Percentiles rank a stretch among this genome's conserved stretches.
phyloP scores from a whole-genome alignment of 108 stramenopile genomes.

The Craspedostauros australis region DNA sequence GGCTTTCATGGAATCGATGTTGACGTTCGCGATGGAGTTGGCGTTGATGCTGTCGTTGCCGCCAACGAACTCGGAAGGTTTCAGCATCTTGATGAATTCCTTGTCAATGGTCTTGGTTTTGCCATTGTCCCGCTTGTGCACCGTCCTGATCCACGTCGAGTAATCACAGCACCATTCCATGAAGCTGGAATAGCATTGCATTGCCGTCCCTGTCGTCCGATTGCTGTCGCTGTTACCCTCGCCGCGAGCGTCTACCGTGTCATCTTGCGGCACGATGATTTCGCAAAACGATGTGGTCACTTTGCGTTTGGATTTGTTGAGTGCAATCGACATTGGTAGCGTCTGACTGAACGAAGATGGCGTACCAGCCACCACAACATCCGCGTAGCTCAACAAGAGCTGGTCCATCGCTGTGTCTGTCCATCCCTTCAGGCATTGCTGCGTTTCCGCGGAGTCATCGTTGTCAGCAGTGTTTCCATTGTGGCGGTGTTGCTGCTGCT shows the following conservation, averaged over 20 bases:
- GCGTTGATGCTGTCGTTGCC: too few relatives aligned
- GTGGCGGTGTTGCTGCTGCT: too few relatives aligned
- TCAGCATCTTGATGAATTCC: slow-evolving; percentile 14
- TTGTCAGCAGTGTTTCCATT: too few relatives aligned
- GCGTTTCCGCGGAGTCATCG: slow-evolving; percentile 1
- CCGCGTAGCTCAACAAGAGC: slow-evolving; percentile 34
- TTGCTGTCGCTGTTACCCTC: background rate
- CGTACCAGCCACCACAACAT: slow-evolving; percentile 38
- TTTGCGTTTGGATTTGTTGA: slow-evolving; percentile 2
- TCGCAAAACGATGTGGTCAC: slow-evolving; percentile 6
- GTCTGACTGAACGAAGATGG: slow-evolving; percentile 40
- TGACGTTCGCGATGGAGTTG: too few relatives aligned
- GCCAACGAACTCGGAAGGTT: too few relatives aligned
- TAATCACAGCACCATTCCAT: slow-evolving; percentile 20
- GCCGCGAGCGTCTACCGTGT: background rate
- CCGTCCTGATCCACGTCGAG: slow-evolving; percentile 17
- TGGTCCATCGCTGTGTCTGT: slow-evolving; percentile 31
- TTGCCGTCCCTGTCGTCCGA: background rate
- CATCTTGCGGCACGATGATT: background rate
- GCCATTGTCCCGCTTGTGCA: slow-evolving; percentile 1
- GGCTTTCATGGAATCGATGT: background rate
- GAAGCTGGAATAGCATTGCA: slow-evolving; percentile 13
- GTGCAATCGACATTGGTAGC: slow-evolving; percentile 39
- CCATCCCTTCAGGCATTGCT: slow-evolving; percentile 38
- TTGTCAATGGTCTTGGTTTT: background rate